phyloP scores from a whole-genome alignment of 1,139 yeast species.

The Magnusiomyces ingens region DNA sequence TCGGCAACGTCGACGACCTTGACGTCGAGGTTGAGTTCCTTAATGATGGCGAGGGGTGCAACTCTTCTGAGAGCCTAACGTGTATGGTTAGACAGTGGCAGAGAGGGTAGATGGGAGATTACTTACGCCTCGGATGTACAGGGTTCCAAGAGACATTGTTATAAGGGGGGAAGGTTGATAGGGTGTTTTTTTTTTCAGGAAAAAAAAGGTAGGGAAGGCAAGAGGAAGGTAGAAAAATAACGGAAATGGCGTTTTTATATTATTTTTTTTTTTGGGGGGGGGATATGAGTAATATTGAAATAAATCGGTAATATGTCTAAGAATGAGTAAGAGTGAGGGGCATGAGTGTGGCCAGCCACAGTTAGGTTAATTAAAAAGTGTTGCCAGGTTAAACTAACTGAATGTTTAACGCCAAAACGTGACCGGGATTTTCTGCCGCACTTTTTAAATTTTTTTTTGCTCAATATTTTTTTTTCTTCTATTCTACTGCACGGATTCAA shows the following conservation, averaged over 20 bases:
- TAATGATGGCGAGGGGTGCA: conserved; percentile 49
- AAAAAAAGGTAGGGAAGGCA: background rate
- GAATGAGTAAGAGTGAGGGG: no score
- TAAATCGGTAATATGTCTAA: no score
- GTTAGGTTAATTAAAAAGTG: no score
- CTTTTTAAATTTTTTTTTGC: background rate
- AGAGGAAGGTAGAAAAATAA: background rate
- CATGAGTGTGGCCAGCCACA: no score
- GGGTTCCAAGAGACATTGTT: conserved; percentile 32
- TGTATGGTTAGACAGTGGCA: background rate
- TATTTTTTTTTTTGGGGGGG: background rate
- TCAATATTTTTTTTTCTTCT: no score
- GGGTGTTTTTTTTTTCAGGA: background rate
- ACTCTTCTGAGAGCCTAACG: conserved; percentile 10
- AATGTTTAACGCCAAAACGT: background rate
- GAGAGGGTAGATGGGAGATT: background rate
- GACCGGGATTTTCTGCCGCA: background rate
- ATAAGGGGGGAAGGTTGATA: background rate
- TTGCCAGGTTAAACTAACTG: no score
- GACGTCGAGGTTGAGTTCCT: conserved; percentile 66
- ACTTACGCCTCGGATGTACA: conserved; percentile 18
- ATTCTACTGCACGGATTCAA: no score
- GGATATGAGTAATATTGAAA: no score
- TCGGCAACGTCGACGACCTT: conserved; percentile 35
- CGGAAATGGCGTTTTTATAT: background rate